Conservation (phyloP, 345 rosid species). For the Ricinus communis region DNA sequence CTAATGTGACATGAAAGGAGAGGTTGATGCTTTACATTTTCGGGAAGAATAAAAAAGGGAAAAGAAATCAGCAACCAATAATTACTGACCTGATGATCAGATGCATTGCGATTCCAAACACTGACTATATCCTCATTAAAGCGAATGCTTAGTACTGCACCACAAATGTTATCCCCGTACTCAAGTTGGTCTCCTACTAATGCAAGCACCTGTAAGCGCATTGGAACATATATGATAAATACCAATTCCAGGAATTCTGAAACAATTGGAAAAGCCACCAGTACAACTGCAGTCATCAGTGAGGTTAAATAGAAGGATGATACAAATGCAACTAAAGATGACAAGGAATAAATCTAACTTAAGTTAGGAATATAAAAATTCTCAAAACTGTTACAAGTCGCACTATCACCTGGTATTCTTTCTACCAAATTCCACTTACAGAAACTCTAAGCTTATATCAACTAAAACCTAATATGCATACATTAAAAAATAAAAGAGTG, state of each 20-base stretch:
- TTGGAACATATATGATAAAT: not conserved
- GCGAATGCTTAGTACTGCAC: slow-evolving; percentile 90
- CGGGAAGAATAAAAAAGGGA: not conserved
- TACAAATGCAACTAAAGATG: not conserved
- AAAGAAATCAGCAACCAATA: not conserved
- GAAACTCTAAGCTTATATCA: too few relatives aligned
- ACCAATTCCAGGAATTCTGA: not conserved
- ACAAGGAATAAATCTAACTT: not conserved
- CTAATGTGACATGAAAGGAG: slow-evolving; percentile 31
- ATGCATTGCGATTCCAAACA: slow-evolving; percentile 90
- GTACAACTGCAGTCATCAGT: not conserved
- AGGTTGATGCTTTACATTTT: not conserved
- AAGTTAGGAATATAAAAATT: not conserved
- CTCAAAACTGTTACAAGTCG: not conserved
- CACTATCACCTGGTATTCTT: not conserved
- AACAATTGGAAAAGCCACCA: not conserved
- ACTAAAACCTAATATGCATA: not conserved
- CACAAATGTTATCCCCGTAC: slow-evolving; percentile 76
- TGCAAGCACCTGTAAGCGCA: slow-evolving; percentile 72
- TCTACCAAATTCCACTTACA: too few relatives aligned
- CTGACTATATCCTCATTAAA: slow-evolving; percentile 90
- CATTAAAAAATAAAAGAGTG: not conserved
- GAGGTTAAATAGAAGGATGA: not conserved
- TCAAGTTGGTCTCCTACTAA: slow-evolving; percentile 91
- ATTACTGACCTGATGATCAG: slow-evolving; percentile 77